A percentile compares a stretch with the other conserved stretches of the same genome.
Conservation (phyloP, 202 grass and related monocot genomes). For the Saccharum hybrid region DNA sequence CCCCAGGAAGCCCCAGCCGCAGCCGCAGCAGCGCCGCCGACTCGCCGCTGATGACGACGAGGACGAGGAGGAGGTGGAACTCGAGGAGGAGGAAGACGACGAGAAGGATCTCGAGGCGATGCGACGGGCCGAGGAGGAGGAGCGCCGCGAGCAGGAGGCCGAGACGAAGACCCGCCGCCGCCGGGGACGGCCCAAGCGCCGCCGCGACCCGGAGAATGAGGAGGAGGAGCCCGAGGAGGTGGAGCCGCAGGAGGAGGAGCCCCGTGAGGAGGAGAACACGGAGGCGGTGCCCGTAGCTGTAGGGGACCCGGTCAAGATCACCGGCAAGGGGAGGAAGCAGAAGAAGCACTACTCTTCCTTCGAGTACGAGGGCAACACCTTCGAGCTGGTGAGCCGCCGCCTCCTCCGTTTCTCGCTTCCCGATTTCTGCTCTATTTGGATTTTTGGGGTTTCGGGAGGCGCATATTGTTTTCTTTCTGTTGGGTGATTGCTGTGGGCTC, state of each 20-base stretch:
- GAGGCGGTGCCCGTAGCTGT: conserved; percentile 75
- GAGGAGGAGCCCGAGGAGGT: conserved; percentile 33
- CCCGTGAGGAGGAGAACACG: conserved; percentile 57
- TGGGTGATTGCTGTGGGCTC: not conserved
- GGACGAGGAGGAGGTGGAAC: conserved; percentile 50
- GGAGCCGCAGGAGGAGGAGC: conserved; percentile 47
- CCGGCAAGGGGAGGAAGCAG: conserved; percentile 78
- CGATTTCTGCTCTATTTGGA: not conserved
- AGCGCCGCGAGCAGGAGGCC: conserved; percentile 47
- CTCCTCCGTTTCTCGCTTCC: not conserved
- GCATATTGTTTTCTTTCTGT: conserved; percentile 18
- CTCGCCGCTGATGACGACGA: conserved; percentile 1
- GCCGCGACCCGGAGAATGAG: conserved; percentile 45
- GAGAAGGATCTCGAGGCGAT: conserved; percentile 56
- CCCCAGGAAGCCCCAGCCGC: conserved; percentile 45
- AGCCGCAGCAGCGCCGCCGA: conserved; percentile 37
- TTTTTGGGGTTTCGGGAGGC: conserved; percentile 36
- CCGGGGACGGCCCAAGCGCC: conserved; percentile 48
- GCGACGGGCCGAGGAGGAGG: conserved; percentile 54
- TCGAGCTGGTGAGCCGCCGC: conserved; percentile 70
- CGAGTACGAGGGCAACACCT: conserved; percentile 90
- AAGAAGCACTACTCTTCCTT: conserved; percentile 79
- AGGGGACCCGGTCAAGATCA: conserved; percentile 67
- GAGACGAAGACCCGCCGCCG: conserved; percentile 50
- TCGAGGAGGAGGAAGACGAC: conserved; percentile 64